These are phyloP conservation scores for Venturia nashicola DNA, from an alignment of 2,329 filamentous ascomycete genomes.

Conservation along the genomic window DNA sequence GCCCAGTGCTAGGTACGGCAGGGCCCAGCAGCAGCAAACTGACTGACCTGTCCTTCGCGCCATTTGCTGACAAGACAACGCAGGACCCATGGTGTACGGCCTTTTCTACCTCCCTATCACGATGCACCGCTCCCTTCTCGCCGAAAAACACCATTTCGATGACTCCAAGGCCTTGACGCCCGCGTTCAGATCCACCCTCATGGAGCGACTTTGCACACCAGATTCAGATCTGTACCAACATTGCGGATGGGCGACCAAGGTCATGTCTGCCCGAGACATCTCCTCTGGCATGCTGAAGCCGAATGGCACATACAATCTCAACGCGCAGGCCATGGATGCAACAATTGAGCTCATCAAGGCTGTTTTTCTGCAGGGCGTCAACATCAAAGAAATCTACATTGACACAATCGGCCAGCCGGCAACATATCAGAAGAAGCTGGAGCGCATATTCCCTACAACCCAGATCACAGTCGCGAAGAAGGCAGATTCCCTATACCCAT, in stretches of 20 bases:
- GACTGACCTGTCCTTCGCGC: slow-evolving; percentile 6
- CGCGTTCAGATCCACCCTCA: slow-evolving; percentile 60
- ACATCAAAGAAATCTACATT: slow-evolving; percentile 81
- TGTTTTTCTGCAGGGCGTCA: slow-evolving; percentile 65
- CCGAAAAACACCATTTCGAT: slow-evolving; percentile 73
- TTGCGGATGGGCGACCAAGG: slow-evolving; percentile 74
- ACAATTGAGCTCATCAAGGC: slow-evolving; percentile 71
- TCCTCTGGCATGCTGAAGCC: slow-evolving; percentile 63
- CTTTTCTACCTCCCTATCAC: slow-evolving; percentile 60
- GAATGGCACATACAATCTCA: slow-evolving; percentile 65
- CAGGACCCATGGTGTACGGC: slow-evolving; percentile 54
- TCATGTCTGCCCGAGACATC: slow-evolving; percentile 77
- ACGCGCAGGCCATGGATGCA: slow-evolving; percentile 89
- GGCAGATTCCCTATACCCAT: slow-evolving; percentile 84
- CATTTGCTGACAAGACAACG: slow-evolving; percentile 13
- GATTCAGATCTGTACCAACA: slow-evolving; percentile 43
- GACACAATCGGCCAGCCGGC: slow-evolving; percentile 83
- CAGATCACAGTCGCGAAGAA: slow-evolving; percentile 48
- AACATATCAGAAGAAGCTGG: slow-evolving; percentile 72
- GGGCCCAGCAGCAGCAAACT: neutral
- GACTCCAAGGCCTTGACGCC: slow-evolving; percentile 89
- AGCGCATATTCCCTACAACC: slow-evolving; percentile 66
- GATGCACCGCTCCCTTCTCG: slow-evolving; percentile 58
- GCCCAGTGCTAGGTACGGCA: slow-evolving; percentile 65
- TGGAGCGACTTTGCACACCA: slow-evolving; percentile 58